Base-by-base conservation (phyloP, 75 land plant species). In the Picea sitchensis region DNA sequence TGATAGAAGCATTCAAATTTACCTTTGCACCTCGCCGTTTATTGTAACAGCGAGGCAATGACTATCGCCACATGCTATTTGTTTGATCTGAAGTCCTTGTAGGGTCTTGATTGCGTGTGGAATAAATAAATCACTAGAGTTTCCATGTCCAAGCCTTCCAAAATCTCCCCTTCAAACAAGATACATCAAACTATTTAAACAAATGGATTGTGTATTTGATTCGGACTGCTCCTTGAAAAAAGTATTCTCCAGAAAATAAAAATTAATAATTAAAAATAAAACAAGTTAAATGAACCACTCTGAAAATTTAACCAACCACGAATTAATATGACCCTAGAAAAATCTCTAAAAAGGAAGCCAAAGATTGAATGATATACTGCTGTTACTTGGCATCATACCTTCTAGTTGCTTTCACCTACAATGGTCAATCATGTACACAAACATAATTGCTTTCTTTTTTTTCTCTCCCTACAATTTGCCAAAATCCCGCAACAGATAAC, bases 41-140 rank as follows among this genome's bases (percentile, higher is more conserved):
- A 79, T 83, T 41, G 96, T 91, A 12, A 97, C 84, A 56, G 94
- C 99, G 71, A 97, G 87, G 78, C 99, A 97, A 77, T 97, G 99
- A 81, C 98, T 93, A 58, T 97, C 99, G 3, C 99, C 99, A 84
- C 98, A 97, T 63, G 98, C 99, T 78, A 97, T 97, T 86, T 97
- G 99, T 80, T 84, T 91, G 34, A 95, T 91, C 85, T 84, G 83
- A 54, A 95, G 14, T 47, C 96, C 94, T 31, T 88, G 90, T 11
- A 95, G 87, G 69, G 90, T 90, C 82, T 86, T 90, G 31, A 95
- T 90, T 57, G 99, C 92, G n/a, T 85, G 92, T 1, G 99, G 99
- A 65, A 90, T 86, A 68, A 97, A 97, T 34, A 97, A 81, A 77
- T 97, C 99, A 85, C 94, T 95, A n/a, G 98, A 97, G 69, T 97